Conservation (phyloP, 208 protist genomes). For the Zelonia costaricensis region DNA sequence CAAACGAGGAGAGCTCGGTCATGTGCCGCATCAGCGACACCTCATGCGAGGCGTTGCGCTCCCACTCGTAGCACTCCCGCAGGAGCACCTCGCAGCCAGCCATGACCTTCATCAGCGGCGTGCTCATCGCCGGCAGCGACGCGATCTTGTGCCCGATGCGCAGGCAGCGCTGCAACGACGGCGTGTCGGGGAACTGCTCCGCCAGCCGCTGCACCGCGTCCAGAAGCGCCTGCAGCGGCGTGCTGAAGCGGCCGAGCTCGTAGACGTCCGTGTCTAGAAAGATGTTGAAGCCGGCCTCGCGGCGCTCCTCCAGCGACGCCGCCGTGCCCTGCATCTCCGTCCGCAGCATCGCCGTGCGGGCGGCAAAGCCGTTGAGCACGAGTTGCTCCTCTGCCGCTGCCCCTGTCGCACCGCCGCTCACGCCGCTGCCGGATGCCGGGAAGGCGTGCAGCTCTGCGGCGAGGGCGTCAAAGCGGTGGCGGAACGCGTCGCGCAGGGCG, state of each 20-base stretch:
- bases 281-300: conserved; percentile 82
- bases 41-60: conserved; percentile 91
- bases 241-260: conserved; percentile 78
- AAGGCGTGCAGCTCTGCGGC: conserved; percentile 47
- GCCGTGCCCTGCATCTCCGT: conserved; percentile 25
- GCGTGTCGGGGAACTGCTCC: conserved; percentile 90
- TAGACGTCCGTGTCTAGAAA: conserved; percentile 86
- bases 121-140: conserved; percentile 76
- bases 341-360: conserved; percentile 52
- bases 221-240: conserved; percentile 66
- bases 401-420: neutral
- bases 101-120: conserved; percentile 95
- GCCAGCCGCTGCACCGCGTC: conserved; percentile 70
- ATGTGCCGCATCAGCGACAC: conserved; percentile 92
- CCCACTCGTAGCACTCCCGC: conserved; percentile 95
- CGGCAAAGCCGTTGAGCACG: conserved; percentile 76
- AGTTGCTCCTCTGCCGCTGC: conserved; percentile 69
- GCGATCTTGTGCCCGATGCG: conserved; percentile 87
- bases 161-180: conserved; percentile 83
- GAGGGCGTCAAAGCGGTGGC: conserved; percentile 70
- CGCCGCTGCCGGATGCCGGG: neutral
- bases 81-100: conserved; percentile 95
- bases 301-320: conserved; percentile 51
- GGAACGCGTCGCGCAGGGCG: conserved; percentile 46
- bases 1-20: conserved; percentile 85